phyloP scores from a whole-genome alignment of 495 filamentous ascomycete species.

The Neurospora hispaniola region DNA sequence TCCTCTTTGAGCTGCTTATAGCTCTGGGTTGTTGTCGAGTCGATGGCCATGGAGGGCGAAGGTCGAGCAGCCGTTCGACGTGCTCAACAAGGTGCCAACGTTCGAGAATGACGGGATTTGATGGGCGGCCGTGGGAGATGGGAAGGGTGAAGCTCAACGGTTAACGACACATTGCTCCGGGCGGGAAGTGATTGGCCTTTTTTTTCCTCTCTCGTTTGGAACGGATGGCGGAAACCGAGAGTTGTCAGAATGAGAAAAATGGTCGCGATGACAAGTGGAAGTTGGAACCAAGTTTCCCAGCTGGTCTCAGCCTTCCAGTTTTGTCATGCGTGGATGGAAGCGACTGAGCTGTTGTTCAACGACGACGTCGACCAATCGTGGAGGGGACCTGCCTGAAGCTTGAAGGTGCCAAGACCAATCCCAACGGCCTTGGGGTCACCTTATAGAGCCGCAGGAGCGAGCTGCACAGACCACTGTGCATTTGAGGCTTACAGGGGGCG shows the following conservation, averaged over 20 bases:
- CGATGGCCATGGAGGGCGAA: slow-evolving; percentile 21
- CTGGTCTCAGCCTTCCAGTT: background rate
- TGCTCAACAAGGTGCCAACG: background rate
- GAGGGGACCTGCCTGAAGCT: background rate
- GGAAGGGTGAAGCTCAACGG: background rate
- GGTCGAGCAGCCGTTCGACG: background rate
- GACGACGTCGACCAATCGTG: background rate
- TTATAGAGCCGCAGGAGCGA: background rate
- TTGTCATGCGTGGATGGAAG: background rate
- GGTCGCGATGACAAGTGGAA: background rate
- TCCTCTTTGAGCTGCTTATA: slow-evolving; percentile 91
- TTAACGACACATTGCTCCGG: slow-evolving; percentile 6
- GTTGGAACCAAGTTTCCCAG: background rate
- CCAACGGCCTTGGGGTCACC: background rate
- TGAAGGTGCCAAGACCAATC: background rate
- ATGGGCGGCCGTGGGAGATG: background rate
- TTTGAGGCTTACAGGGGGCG: background rate
- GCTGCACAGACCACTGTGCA: background rate
- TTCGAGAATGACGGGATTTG: background rate
- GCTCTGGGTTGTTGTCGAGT: slow-evolving; percentile 29
- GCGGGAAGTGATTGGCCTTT: background rate
- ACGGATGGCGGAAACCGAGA: background rate
- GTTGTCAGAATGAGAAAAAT: background rate
- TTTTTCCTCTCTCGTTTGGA: background rate
- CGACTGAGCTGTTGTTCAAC: background rate